A percentile compares a stretch with the other conserved stretches of the same genome.
phyloP scores from a whole-genome alignment of 1,284 basidiomycete species.

The Clitocybe nebularis region DNA sequence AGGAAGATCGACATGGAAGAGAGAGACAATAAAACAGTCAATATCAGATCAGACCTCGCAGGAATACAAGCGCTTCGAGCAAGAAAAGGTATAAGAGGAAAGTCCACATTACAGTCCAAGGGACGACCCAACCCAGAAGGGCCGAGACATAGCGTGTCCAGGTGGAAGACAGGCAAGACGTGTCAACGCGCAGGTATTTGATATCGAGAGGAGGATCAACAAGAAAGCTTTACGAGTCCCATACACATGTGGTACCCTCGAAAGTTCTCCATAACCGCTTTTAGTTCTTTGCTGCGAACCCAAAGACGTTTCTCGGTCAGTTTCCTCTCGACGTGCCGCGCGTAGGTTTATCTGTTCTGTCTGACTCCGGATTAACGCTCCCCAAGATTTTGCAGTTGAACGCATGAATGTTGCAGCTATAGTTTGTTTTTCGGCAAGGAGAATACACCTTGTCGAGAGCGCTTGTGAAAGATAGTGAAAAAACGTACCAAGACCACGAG shows the following conservation, averaged over 20 bases:
- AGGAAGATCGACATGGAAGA: slow-evolving; percentile 18
- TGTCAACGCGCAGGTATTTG: slow-evolving; percentile 38
- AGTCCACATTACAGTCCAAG: slow-evolving; percentile 23
- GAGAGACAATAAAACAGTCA: slow-evolving; percentile 45
- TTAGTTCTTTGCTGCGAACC: background rate
- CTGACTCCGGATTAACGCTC: slow-evolving; percentile 46
- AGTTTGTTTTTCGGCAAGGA: slow-evolving; percentile 17
- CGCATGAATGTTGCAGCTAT: slow-evolving; percentile 11
- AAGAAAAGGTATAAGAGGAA: slow-evolving; percentile 19
- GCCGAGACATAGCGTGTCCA: slow-evolving; percentile 41
- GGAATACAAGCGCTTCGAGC: slow-evolving; percentile 56
- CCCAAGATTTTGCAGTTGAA: slow-evolving; percentile 25
- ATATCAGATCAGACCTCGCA: slow-evolving; percentile 35
- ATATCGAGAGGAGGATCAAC: slow-evolving; percentile 32
- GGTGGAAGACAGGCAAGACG: slow-evolving; percentile 48
- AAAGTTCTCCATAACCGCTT: slow-evolving; percentile 37
- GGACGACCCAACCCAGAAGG: slow-evolving; percentile 29
- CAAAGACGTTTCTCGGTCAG: background rate
- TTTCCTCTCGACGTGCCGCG: slow-evolving; percentile 37
- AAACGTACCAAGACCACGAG: slow-evolving; percentile 98
- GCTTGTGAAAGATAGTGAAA: slow-evolving; percentile 33
- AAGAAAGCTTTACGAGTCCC: slow-evolving; percentile 20
- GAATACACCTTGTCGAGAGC: slow-evolving; percentile 28
- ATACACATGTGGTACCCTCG: too few species aligned
- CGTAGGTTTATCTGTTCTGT: slow-evolving; percentile 40